Conservation (phyloP, 805 yeast genomes). For the Suhomyces sp. region DNA sequence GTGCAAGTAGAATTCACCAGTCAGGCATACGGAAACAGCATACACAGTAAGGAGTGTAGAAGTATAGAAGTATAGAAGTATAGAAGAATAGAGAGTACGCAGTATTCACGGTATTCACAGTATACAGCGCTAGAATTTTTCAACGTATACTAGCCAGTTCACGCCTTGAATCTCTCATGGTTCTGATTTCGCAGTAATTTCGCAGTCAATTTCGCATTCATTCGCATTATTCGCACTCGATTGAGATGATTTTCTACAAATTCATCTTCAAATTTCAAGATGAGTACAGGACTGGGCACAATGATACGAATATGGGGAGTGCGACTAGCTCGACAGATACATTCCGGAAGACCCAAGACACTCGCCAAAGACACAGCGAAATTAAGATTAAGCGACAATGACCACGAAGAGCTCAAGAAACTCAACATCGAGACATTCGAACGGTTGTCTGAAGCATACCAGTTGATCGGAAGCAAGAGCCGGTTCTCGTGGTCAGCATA, state of each 20-base stretch:
- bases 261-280: background rate
- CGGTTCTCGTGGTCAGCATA: constrained; percentile 11
- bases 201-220: background rate
- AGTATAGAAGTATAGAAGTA: background rate
- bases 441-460: constrained; percentile 16
- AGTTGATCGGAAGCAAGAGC: constrained; percentile 1
- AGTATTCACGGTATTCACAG: no score
- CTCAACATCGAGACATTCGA: background rate
- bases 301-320: background rate
- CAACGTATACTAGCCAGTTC: background rate
- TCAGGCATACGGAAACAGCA: no score
- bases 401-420: background rate
- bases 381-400: background rate
- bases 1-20: background rate
- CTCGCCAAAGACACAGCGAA: background rate
- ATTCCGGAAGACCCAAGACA: background rate
- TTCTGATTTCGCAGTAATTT: background rate
- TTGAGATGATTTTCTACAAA: background rate
- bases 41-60: no score
- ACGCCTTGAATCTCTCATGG: background rate
- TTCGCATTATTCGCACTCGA: background rate
- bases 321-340: background rate
- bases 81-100: no score
- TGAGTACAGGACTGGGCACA: background rate
- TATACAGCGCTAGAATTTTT: no score